These are phyloP conservation scores for Eucalyptus erythrocorys DNA, from an alignment of 345 rosid species.

Conservation along the genomic window DNA sequence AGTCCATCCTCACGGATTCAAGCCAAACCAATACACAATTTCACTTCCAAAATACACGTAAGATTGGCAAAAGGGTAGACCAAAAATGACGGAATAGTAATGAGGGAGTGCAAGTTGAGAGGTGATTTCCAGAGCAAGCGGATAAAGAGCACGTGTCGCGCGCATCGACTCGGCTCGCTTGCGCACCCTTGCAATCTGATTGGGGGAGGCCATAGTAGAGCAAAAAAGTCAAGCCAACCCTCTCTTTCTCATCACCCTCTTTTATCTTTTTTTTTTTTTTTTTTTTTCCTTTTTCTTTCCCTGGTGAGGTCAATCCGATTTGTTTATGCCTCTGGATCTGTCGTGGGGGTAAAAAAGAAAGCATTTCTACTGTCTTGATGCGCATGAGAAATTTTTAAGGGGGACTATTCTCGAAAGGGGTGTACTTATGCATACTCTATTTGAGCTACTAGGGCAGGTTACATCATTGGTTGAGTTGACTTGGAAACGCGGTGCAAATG, in stretches of 20 bases:
- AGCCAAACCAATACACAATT: background rate
- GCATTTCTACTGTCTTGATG: background rate
- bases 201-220: background rate
- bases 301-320: background rate
- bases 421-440: background rate
- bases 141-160: background rate
- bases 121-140: background rate
- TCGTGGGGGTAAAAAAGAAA: background rate
- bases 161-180: background rate
- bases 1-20: background rate
- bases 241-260: background rate
- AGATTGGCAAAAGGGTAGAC: background rate
- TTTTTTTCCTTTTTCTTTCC: background rate
- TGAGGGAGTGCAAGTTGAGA: background rate
- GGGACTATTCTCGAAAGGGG: too few species aligned
- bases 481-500: background rate
- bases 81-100: background rate
- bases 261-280: background rate
- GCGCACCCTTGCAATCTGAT: background rate
- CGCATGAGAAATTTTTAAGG: background rate
- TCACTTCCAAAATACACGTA: background rate
- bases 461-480: background rate
- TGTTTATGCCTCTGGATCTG: background rate
- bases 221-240: background rate
- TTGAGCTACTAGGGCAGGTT: background rate